These are phyloP conservation scores for Domatiomyces globalis DNA, from an alignment of 2,329 filamentous ascomycete genomes.

Conservation along the genomic window DNA sequence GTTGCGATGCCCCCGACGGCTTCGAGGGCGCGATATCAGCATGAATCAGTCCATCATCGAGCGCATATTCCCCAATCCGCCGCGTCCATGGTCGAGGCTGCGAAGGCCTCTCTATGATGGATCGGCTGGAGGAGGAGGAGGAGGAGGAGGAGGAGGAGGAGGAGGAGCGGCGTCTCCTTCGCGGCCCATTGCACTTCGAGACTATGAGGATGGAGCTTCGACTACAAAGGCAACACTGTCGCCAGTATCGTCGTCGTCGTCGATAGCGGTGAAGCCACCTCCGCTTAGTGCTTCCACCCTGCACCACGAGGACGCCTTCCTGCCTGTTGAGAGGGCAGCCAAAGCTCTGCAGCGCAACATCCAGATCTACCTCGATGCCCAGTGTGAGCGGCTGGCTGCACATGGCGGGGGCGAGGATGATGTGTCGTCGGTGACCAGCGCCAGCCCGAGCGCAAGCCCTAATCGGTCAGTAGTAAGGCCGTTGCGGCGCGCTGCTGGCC, in stretches of 20 bases:
- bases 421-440: slow-evolving; percentile 33
- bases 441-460: slow-evolving; percentile 28
- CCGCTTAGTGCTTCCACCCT: slow-evolving; percentile 11
- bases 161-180: slow-evolving; percentile 1
- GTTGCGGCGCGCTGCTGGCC: slow-evolving; percentile 20
- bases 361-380: slow-evolving; percentile 46
- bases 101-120: neutral
- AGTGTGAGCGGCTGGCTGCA: slow-evolving; percentile 41
- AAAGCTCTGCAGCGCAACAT: slow-evolving; percentile 43
- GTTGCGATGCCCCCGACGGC: no score
- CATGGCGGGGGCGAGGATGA: slow-evolving; percentile 26
- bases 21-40: neutral
- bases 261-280: slow-evolving; percentile 2
- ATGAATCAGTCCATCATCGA: slow-evolving; percentile 19
- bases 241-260: neutral
- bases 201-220: slow-evolving; percentile 1
- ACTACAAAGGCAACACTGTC: neutral
- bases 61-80: slow-evolving; percentile 14
- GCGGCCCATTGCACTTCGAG: neutral
- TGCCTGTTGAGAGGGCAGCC: slow-evolving; percentile 39
- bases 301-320: slow-evolving; percentile 27
- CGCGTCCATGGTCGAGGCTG: neutral
- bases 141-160: no score
- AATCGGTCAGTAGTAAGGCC: slow-evolving; percentile 5
- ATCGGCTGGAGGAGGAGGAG: no score